Evolutionary conservation across 2,329 filamentous ascomycete genomes (phyloP).

Genomic region (Hypocrella siamensis): DNA sequence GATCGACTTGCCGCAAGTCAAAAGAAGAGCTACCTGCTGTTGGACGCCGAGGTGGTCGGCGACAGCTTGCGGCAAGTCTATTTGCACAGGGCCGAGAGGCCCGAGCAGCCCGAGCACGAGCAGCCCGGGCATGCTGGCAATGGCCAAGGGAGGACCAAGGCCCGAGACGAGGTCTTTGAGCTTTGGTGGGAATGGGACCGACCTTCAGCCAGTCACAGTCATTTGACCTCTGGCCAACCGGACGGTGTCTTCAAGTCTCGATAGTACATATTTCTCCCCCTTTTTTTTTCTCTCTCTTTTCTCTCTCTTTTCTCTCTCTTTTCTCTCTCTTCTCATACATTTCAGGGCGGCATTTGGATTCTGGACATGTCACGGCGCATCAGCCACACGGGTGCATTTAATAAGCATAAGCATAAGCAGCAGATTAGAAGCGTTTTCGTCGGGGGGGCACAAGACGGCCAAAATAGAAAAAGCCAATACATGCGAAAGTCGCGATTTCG

Average conservation of each 20-base stretch:
- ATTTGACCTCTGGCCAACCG: neutral
- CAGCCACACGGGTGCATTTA: too few species aligned
- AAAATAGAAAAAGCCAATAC: too few species aligned
- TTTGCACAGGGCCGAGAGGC: conserved; percentile 23
- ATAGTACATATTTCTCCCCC: neutral
- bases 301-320: neutral
- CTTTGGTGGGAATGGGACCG: conserved; percentile 25
- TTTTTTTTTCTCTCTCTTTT: neutral
- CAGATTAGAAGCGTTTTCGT: too few species aligned
- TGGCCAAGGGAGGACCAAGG: too few species aligned
- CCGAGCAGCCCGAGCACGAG: conserved; percentile 23
- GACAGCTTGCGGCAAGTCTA: conserved; percentile 39
- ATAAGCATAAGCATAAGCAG: too few species aligned
- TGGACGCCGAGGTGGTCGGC: conserved; percentile 24
- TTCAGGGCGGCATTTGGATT: too few species aligned
- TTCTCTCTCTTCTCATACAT: neutral
- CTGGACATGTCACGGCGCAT: too few species aligned
- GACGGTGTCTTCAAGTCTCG: neutral
- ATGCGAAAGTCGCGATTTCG: too few species aligned
- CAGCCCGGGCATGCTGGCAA: too few species aligned
- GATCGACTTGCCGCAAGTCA: conserved; percentile 15
- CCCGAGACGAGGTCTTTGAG: conserved; percentile 29
- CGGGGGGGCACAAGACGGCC: too few species aligned
- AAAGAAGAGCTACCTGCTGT: conserved; percentile 36
- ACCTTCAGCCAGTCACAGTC: neutral